phyloP scores from a whole-genome alignment of 2,329 filamentous ascomycete genomes.

The Aureobasidium sp. region DNA sequence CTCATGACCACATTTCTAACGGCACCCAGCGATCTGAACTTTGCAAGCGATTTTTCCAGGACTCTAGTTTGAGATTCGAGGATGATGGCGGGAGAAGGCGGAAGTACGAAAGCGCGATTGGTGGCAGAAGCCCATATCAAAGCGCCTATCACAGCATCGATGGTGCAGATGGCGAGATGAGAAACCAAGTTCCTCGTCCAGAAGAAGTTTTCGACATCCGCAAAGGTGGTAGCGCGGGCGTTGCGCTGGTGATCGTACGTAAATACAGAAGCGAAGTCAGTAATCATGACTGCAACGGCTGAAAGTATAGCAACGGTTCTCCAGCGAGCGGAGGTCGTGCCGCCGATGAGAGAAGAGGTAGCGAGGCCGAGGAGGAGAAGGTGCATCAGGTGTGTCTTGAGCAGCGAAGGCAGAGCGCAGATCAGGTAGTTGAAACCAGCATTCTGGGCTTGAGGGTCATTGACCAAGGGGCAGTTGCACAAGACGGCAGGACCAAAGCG shows the following conservation, averaged over 20 bases:
- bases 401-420: constrained; percentile 67
- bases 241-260: constrained; percentile 61
- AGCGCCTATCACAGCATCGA: constrained; percentile 56
- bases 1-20: constrained; percentile 74
- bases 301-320: constrained; percentile 53
- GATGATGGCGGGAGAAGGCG: constrained; percentile 55
- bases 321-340: constrained; percentile 58
- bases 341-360: constrained; percentile 61
- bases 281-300: not conserved
- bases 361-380: constrained; percentile 63
- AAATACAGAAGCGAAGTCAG: constrained; percentile 48
- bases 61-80: constrained; percentile 51
- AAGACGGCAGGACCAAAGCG: constrained; percentile 70
- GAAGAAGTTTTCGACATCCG: constrained; percentile 63
- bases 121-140: constrained; percentile 71
- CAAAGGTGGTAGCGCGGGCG: constrained; percentile 47
- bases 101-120: constrained; percentile 63
- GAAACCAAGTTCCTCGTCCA: constrained; percentile 61
- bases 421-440: constrained; percentile 61
- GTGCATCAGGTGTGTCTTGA: constrained; percentile 74
- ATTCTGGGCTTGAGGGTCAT: constrained; percentile 37
- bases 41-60: constrained; percentile 54
- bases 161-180: constrained; percentile 51
- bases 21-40: constrained; percentile 64
- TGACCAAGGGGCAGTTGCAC: constrained; percentile 62